Base-by-base conservation (phyloP, 2,329 filamentous ascomycete genomes). In the Mollisiaceae sp. region DNA sequence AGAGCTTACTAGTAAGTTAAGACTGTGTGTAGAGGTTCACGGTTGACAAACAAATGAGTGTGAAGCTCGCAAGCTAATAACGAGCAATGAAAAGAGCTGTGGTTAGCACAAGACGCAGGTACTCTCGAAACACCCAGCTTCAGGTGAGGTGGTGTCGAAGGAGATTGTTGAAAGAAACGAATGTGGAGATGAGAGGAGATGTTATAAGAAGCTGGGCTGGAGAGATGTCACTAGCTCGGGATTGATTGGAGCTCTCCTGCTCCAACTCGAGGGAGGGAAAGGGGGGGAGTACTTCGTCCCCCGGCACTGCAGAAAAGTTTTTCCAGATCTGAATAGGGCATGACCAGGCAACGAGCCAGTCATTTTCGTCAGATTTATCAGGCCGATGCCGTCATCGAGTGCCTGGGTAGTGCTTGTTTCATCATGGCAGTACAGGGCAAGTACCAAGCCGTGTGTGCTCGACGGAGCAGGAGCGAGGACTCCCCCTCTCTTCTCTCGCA, bases 81-180 rank as follows among this genome's bases (percentile, higher is more conserved):
- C 32, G 62, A 70, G 52, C 65, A 69, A 70, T 11, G 45, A 64
- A 60, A 38, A 58, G 41, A 57, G 18, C n/a, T 56, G 14, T 47
- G 27, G 43, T 62, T 62, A 64, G 60, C 66, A 62, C 55, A n/a
- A 50, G 57, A 56, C 36, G 43, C 32, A 43, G 52, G 47, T 59
- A 38, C 64, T 50, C 15, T 63, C 61, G 65, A 67, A 63, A 65
- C 64, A 59, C 58, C 62, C 58, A 56, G 67, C 62, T 61, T 69
- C 65, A 50, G 65, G 55, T 59, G 61, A 69, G 64, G 65, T 43
- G 59, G 38, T 63, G 57, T 68, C 63, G 64, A 60, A 62, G 65
- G 60, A 22, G 62, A 41, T 57, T 47, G 27, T 59, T 62, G 52
- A 64, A 56, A 62, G 55, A 64, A 50, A 59, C 43, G 63, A 65